phyloP scores from a whole-genome alignment of 352 stramenopile genomes.

The Pythium insidiosum region DNA sequence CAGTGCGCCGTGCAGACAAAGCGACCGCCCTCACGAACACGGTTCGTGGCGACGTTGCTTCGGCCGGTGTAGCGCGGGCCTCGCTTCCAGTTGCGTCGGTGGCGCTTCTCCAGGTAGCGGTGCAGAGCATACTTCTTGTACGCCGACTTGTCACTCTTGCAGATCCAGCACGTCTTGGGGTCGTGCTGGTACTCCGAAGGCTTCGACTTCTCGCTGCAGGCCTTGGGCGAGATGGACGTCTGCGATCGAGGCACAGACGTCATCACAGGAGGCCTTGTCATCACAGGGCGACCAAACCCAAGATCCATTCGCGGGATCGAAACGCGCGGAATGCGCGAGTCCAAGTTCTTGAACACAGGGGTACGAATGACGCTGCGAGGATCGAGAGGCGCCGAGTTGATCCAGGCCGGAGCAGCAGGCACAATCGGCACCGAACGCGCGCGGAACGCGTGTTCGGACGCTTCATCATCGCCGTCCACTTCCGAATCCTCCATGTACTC shows the following conservation, averaged over 20 bases:
- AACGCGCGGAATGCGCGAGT: constrained; percentile 66
- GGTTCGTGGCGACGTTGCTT: constrained; percentile 70
- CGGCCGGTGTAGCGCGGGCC: constrained; percentile 71
- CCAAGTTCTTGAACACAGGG: constrained; percentile 67
- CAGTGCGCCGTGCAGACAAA: constrained; percentile 80
- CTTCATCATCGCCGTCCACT: constrained; percentile 27
- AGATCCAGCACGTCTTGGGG: constrained; percentile 78
- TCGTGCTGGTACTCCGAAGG: constrained; percentile 54
- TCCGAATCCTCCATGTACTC: constrained; percentile 17
- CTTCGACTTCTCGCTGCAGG: constrained; percentile 31
- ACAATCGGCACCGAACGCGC: constrained; percentile 29
- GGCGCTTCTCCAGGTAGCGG: constrained; percentile 76
- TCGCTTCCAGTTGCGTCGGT: constrained; percentile 78
- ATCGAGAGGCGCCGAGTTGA: constrained; percentile 49
- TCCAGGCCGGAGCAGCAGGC: constrained; percentile 41
- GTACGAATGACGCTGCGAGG: constrained; percentile 72
- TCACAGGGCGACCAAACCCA: constrained; percentile 18
- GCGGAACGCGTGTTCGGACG: constrained; percentile 24
- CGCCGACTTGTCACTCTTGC: constrained; percentile 76
- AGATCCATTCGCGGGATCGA: constrained; percentile 68
- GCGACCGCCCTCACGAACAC: constrained; percentile 72
- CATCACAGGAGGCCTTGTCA: constrained; percentile 7
- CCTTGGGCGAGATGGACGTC: constrained; percentile 40
- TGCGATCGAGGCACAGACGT: constrained; percentile 4
- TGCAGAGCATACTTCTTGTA: constrained; percentile 79